These are phyloP conservation scores for Melastoma candidum DNA, from an alignment of 441 rosid species.

Conservation along the genomic window DNA sequence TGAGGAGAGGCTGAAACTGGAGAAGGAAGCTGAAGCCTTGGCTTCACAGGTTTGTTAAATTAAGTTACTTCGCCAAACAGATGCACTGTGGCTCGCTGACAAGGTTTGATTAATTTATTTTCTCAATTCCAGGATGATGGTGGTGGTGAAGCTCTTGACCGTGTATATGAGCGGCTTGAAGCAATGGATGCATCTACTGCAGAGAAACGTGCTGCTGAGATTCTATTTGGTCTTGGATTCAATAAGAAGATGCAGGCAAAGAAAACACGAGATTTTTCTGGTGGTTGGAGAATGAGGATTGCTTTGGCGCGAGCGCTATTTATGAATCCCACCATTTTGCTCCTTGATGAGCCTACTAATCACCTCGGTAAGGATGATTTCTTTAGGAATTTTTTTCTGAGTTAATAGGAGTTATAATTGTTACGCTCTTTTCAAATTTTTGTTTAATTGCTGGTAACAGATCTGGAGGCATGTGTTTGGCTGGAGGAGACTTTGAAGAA, in stretches of 20 bases:
- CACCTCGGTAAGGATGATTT: constrained; percentile 58
- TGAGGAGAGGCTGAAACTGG: constrained; percentile 79
- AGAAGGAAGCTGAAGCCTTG: constrained; percentile 75
- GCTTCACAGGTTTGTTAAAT: constrained; percentile 47
- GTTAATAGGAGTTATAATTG: constrained; percentile 1
- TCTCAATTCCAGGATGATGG: constrained; percentile 62
- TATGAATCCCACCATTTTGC: constrained; percentile 80
- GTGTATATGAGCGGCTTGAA: constrained; percentile 80
- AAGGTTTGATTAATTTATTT: neutral
- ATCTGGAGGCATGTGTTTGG: constrained; percentile 98
- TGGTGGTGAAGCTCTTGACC: constrained; percentile 84
- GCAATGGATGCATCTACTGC: constrained; percentile 90
- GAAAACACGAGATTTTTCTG: constrained; percentile 88
- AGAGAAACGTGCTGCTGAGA: constrained; percentile 96
- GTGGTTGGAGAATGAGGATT: constrained; percentile 99
- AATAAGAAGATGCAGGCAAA: constrained; percentile 78
- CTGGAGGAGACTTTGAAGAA: constrained; percentile 84
- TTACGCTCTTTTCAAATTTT: neutral
- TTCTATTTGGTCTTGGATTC: constrained; percentile 88
- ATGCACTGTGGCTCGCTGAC: too few relatives aligned
- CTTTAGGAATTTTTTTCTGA: neutral
- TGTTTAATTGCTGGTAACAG: constrained; percentile 26
- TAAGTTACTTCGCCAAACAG: too few relatives aligned
- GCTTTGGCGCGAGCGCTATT: constrained; percentile 90
- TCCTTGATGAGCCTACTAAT: constrained; percentile 95